Percentiles rank a stretch among this genome's conserved stretches.
Conservation (phyloP, 495 filamentous ascomycete species). For the Sphaerosporella brunnea region DNA sequence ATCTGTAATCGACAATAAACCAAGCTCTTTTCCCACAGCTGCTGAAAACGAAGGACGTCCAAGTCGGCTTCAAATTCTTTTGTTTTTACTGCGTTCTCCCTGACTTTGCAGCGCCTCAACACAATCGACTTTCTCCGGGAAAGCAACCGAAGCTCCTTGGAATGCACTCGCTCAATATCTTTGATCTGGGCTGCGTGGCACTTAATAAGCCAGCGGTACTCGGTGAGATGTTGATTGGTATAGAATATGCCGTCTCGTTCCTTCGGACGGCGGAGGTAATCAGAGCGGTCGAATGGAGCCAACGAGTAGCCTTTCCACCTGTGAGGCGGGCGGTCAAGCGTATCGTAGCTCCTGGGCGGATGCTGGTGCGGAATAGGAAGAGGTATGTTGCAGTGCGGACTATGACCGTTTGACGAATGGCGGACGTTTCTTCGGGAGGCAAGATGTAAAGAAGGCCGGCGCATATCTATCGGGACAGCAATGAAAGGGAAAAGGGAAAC, state of each 20-base stretch:
- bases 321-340: slow-evolving; percentile 1
- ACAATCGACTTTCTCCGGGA: background rate
- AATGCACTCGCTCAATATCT: slow-evolving; percentile 1
- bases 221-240: background rate
- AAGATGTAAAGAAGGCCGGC: background rate
- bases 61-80: slow-evolving; percentile 1
- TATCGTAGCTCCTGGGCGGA: background rate
- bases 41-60: slow-evolving; percentile 2
- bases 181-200: slow-evolving; percentile 4
- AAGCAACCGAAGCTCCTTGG: slow-evolving; percentile 2
- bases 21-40: slow-evolving; percentile 6
- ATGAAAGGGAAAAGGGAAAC: no score
- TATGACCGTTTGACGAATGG: background rate
- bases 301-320: slow-evolving; percentile 5
- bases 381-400: slow-evolving; percentile 1
- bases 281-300: background rate
- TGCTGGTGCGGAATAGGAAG: background rate
- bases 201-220: slow-evolving; percentile 4
- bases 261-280: slow-evolving; percentile 2
- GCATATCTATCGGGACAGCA: slow-evolving; percentile 7
- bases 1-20: slow-evolving; percentile 1
- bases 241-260: slow-evolving; percentile 7
- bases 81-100: background rate
- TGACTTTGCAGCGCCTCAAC: background rate
- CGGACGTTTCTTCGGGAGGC: background rate